Percentiles rank a stretch among this genome's conserved stretches.
phyloP scores from a whole-genome alignment of 192 early-diverging fungal species.

The Entomortierella chlamydospora region DNA sequence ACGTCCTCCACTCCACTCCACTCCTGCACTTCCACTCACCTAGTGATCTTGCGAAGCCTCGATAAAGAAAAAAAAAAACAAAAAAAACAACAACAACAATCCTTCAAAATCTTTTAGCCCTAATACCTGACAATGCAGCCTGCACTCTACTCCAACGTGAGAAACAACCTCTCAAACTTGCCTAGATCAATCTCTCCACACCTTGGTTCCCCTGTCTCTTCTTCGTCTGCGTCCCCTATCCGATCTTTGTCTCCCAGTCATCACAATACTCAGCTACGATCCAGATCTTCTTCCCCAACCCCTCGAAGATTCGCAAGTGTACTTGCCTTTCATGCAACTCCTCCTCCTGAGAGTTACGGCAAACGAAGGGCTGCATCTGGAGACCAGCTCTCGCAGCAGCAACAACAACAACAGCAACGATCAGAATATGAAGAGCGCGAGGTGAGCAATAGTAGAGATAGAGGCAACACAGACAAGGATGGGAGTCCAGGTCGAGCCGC shows the following conservation, averaged over 20 bases:
- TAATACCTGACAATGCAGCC: conserved; percentile 19
- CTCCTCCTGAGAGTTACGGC: conserved; percentile 3
- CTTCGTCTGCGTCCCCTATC: conserved; percentile 23
- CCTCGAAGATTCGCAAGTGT: conserved; percentile 46
- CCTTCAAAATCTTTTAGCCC: too few relatives aligned
- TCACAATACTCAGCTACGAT: conserved; percentile 23
- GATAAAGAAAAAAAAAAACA: too few relatives aligned
- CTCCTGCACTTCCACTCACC: neutral
- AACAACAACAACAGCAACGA: conserved; percentile 1
- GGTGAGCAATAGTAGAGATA: neutral
- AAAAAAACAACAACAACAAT: neutral
- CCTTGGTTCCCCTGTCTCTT: conserved; percentile 20
- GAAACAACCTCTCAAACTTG: conserved; percentile 25
- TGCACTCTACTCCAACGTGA: conserved; percentile 22
- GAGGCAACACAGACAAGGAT: conserved; percentile 9
- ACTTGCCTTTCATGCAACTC: conserved; percentile 35
- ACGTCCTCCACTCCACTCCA: neutral
- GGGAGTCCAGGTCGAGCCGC: conserved; percentile 30
- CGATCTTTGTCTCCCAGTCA: conserved; percentile 42
- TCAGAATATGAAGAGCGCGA: neutral
- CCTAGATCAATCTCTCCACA: conserved; percentile 42
- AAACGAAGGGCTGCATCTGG: too few relatives aligned
- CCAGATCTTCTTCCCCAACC: conserved; percentile 38
- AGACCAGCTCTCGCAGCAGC: too few relatives aligned
- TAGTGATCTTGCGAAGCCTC: too few relatives aligned